These are phyloP conservation scores for Pseudogymnoascus sp. DNA, from an alignment of 2,329 filamentous ascomycete species.

Conservation along the genomic window DNA sequence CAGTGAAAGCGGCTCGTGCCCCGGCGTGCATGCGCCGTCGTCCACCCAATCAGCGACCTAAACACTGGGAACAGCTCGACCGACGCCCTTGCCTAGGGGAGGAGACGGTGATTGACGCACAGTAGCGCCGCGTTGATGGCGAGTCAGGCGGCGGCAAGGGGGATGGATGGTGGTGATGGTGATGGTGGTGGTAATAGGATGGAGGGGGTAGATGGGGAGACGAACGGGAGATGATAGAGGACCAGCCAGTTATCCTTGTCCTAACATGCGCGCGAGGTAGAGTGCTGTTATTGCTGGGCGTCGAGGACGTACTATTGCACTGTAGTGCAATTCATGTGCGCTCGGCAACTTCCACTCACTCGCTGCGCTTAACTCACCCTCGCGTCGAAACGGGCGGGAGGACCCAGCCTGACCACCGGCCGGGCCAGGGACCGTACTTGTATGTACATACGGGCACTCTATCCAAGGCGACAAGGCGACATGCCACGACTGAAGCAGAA, in stretches of 20 bases:
- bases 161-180: background rate
- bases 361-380: background rate
- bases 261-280: background rate
- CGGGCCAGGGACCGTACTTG: no score
- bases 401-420: no score
- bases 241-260: background rate
- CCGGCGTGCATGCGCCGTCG: background rate
- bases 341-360: background rate
- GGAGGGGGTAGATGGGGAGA: background rate
- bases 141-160: background rate
- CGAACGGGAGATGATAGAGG: background rate
- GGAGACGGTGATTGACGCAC: background rate
- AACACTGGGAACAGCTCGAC: no score
- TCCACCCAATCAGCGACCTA: background rate
- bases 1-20: background rate
- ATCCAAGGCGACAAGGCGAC: background rate
- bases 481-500: background rate
- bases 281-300: background rate
- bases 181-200: background rate
- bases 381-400: background rate
- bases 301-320: no score
- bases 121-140: background rate
- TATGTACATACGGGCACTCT: no score
- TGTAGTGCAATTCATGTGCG: background rate
- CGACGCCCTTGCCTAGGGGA: background rate